phyloP scores from a whole-genome alignment of 345 rosid species.

The Euphorbia lathyris region DNA sequence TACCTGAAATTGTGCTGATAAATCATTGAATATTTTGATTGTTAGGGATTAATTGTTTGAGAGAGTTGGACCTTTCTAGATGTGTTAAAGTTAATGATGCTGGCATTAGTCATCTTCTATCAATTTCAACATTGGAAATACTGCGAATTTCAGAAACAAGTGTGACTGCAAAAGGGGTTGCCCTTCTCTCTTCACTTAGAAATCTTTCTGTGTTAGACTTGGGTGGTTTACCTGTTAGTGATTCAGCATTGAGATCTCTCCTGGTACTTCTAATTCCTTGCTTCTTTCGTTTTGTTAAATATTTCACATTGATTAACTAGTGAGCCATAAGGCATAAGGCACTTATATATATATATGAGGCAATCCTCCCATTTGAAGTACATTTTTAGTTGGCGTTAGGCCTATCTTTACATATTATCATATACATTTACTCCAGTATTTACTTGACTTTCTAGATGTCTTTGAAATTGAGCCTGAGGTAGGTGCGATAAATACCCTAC shows the following conservation, averaged over 20 bases:
- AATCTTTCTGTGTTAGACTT: conserved; percentile 58
- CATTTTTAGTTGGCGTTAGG: too few species aligned
- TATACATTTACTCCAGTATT: too few species aligned
- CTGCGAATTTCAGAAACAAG: conserved; percentile 65
- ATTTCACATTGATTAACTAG: not conserved
- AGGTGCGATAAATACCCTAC: not conserved
- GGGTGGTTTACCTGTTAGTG: conserved; percentile 89
- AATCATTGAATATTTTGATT: not conserved
- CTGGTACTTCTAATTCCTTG: conserved; percentile 42
- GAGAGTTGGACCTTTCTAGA: conserved; percentile 77
- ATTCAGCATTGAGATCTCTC: conserved; percentile 54
- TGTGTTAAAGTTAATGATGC: conserved; percentile 73
- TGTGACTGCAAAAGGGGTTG: conserved; percentile 54
- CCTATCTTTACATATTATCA: too few species aligned
- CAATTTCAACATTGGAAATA: conserved; percentile 59
- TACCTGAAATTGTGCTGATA: not conserved
- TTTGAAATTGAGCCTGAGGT: not conserved
- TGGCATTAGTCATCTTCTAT: conserved; percentile 60
- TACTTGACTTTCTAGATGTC: too few species aligned
- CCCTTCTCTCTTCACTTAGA: conserved; percentile 60
- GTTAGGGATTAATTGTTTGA: conserved; percentile 65
- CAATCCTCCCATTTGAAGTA: not conserved
- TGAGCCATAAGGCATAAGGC: not conserved
- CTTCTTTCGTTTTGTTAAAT: not conserved
- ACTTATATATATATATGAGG: too few species aligned